These are phyloP conservation scores for Glycyrrhiza uralensis DNA, from an alignment of 306 rosid genomes.

Conservation along the genomic window DNA sequence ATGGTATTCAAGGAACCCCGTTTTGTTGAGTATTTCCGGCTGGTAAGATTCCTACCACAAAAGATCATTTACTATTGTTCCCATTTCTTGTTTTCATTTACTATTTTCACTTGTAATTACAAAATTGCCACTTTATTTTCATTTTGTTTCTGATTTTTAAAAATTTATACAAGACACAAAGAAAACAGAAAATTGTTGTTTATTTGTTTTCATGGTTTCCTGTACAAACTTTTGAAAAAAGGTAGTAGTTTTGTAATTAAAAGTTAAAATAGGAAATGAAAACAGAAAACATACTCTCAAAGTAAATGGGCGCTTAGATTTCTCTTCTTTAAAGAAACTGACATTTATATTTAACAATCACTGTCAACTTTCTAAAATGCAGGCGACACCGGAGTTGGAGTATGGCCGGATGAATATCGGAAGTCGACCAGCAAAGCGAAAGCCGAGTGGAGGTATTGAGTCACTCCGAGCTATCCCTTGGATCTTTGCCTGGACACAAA, in stretches of 20 bases:
- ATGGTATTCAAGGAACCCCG: constrained; percentile 85
- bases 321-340: background rate
- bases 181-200: too few species aligned
- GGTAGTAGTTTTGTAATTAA: too few species aligned
- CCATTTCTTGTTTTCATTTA: too few species aligned
- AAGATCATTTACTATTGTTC: background rate
- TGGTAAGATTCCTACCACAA: constrained; percentile 47
- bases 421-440: constrained; percentile 90
- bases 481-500: constrained; percentile 97
- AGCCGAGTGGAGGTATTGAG: constrained; percentile 92
- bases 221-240: too few species aligned
- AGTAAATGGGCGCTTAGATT: too few species aligned
- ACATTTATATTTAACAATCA: background rate
- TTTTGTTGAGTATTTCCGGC: constrained; percentile 88
- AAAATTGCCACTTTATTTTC: too few species aligned
- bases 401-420: constrained; percentile 97
- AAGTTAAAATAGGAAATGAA: too few species aligned
- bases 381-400: constrained; percentile 98
- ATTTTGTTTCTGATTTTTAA: too few species aligned
- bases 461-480: constrained; percentile 93
- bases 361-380: constrained; percentile 17
- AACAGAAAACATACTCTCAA: too few species aligned
- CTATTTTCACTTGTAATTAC: too few species aligned
- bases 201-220: too few species aligned
- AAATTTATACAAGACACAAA: too few species aligned